Base-by-base conservation (phyloP, 192 early-diverging fungal genomes). In the Linnemannia zychae region DNA sequence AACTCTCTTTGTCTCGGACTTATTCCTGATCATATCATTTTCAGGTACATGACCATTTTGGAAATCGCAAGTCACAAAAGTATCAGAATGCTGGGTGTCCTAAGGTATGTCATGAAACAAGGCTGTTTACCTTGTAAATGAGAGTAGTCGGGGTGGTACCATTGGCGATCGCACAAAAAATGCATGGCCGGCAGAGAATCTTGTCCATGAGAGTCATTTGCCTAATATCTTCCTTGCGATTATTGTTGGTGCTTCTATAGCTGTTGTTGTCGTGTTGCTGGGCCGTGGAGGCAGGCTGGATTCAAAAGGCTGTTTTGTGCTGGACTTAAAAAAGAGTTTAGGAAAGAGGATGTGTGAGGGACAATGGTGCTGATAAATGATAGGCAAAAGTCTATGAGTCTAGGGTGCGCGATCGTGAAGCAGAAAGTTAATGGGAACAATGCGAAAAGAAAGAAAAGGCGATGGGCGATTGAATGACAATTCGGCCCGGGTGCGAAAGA, bases 91-190 rank as follows among this genome's bases (percentile, higher is more conserved):
- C 49, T 15, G 49, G 2, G n/a, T n/a, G 20, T 4, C n/a, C n/a
- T n/a, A n/a, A n/a, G n/a, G n/a, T n/a, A n/a, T n/a, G n/a, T n/a
- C n/a, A n/a, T n/a, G n/a, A n/a, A n/a, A n/a, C n/a, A n/a, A n/a
- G n/a, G n/a, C n/a, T n/a, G n/a, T n/a, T 17, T 76, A 75, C 83
- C 77, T 85, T 85, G 76, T 85, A 85, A 46, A 85, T 76, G 68
- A 85, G 74, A 22, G 46, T 79, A 18, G 46, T 38, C 1, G 73
- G 78, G 47, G 60, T 34, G 47, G 48, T 66, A 31, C 83, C 83
- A 7, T 79, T 65, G 44, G 72, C 69, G 72, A 85, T 85, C 20
- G 66, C 78, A n/a, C 83, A 85, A 76, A 85, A 85, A 77, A 85
- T 72, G 65, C 83, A 85, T 1, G 83, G 83, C 3, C 83, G 83